Base-by-base conservation (phyloP, 306 rosid genomes). In the Glycine tomentella region DNA sequence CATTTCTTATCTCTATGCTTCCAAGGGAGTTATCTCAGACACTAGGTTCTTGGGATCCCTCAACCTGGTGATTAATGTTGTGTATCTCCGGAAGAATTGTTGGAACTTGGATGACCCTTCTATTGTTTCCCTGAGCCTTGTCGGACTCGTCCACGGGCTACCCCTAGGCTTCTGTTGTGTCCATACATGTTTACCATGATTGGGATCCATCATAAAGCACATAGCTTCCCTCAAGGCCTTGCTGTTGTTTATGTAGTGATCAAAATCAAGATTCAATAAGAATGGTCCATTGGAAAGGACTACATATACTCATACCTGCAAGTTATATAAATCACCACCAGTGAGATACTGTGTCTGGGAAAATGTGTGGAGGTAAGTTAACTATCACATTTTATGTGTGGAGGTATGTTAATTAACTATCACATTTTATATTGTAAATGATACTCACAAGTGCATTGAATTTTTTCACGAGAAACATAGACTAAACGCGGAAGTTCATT, bases 201-300 rank as follows among this genome's bases (percentile, higher is more conserved):
- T 93, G 38, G 99, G 99, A 86, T 95, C 99, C 99, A 95, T 95
- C 87, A 95, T 86, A 75, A 95, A 95, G 83, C 99, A 95, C 99
- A 95, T 95, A 34, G 99, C 95, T 84, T 95, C 99, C 75, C 98
- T 89, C 83, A 95, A 82, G 78, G 99, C 99, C 90, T 91, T 91
- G 89, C 99, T 95, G 82, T 95, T 95, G 89, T 95, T 95, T 68
- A 95, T 85, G 90, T 95, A 95, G 84, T 93, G 99, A 91, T 95
- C 99, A 86, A 98, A 95, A 88, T 95, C 99, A 75, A 95, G 97
- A 91, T 95, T 95, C 91, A 95, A 87, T 80, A 95, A 72, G 90
- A 95, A 93, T 56, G 99, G 99, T 63, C 99, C 99, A 78, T 95
- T 95, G 0, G 99, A 93, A 61, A 95, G 97, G 48, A 95, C 99